These are phyloP conservation scores for Vanderwaltozyma verrucispora DNA, from an alignment of 805 yeast species.

Conservation along the genomic window DNA sequence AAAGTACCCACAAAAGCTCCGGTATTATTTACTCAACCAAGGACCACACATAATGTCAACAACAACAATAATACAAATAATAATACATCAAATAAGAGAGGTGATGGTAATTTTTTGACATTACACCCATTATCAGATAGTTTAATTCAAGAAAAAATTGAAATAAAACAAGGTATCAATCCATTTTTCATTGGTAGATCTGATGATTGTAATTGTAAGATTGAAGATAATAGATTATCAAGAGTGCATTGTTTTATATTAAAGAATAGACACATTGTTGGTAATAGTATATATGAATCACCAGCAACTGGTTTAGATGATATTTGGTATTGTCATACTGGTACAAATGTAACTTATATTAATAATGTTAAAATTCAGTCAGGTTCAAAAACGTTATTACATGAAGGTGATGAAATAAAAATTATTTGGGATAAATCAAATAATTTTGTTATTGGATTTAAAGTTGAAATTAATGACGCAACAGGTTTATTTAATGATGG, in stretches of 20 bases:
- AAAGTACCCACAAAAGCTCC: constrained; percentile 23
- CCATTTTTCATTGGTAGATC: constrained; percentile 69
- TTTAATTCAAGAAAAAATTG: constrained; percentile 37
- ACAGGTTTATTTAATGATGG: constrained; percentile 57
- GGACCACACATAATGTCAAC: constrained; percentile 5
- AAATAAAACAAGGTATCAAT: constrained; percentile 56
- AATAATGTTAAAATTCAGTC: constrained; percentile 50
- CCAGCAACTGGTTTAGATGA: constrained; percentile 69
- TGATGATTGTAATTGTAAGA: constrained; percentile 46
- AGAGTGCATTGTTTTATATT: constrained; percentile 69
- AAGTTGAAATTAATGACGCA: constrained; percentile 42
- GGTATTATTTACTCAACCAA: constrained; percentile 22
- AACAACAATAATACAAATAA: constrained; percentile 3
- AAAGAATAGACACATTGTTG: constrained; percentile 53
- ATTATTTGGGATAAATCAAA: constrained; percentile 52
- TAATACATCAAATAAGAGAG: constrained; percentile 10
- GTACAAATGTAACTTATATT: constrained; percentile 71
- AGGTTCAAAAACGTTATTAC: constrained; percentile 50
- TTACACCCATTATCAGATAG: constrained; percentile 43
- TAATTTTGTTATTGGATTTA: constrained; percentile 43
- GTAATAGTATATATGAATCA: constrained; percentile 47
- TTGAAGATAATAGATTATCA: constrained; percentile 70
- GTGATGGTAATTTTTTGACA: constrained; percentile 50
- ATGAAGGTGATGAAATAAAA: constrained; percentile 55
- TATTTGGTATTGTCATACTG: constrained; percentile 69